A percentile compares a stretch with the other conserved stretches of the same genome.
These are phyloP conservation scores for Nicotiana attenuata DNA, from an alignment of 257 asterid species.

Conservation along the genomic window DNA sequence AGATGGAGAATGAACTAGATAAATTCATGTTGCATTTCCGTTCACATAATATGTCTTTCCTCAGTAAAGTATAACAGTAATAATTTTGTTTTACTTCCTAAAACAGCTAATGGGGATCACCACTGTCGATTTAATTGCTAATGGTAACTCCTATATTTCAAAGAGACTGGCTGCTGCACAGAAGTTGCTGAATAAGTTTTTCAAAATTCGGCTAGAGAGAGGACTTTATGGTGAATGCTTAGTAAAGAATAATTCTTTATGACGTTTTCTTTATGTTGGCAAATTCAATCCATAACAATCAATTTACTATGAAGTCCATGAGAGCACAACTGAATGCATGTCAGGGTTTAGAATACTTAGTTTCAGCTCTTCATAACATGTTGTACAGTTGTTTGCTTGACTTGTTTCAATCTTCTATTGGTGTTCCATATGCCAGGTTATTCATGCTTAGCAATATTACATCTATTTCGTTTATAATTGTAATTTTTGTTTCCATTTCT, in stretches of 20 bases:
- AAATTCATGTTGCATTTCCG: constrained; percentile 1
- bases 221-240: constrained; percentile 92
- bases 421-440: not conserved
- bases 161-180: constrained; percentile 47
- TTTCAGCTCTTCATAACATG: not conserved
- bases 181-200: constrained; percentile 53
- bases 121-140: constrained; percentile 40
- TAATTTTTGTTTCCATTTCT: constrained; percentile 2
- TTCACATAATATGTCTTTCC: not conserved
- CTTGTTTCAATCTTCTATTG: not conserved
- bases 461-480: not conserved
- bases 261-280: not conserved
- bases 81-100: constrained; percentile 10
- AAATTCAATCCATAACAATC: not conserved
- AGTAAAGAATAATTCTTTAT: constrained; percentile 38
- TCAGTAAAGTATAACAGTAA: constrained; percentile 1
- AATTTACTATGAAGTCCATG: not conserved
- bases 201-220: constrained; percentile 66
- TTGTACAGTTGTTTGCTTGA: not conserved
- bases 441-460: not conserved
- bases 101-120: constrained; percentile 59
- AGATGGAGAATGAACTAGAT: not conserved
- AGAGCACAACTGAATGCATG: not conserved
- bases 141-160: constrained; percentile 50
- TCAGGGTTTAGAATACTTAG: not conserved